Evolutionary conservation across 2,329 filamentous ascomycete species (phyloP).

Genomic region (Monilinia vaccinii-corymbosi): DNA sequence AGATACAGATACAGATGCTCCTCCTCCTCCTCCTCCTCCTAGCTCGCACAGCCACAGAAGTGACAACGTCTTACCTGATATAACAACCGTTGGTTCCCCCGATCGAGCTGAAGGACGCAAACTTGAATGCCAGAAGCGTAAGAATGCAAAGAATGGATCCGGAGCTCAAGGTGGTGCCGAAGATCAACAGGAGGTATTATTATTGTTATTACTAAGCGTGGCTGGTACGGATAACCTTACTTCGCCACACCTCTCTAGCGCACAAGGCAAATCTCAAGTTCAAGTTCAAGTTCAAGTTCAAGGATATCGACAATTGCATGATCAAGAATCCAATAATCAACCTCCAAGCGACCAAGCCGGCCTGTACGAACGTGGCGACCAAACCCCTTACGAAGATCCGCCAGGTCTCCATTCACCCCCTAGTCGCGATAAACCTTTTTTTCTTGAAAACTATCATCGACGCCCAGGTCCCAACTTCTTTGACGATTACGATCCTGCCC

Average conservation of each 20-base stretch:
- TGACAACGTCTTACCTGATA: neutral
- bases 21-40: neutral
- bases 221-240: neutral
- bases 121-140: neutral
- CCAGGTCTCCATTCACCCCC: neutral
- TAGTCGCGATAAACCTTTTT: neutral
- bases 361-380: slow-evolving; percentile 7
- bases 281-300: neutral
- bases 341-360: slow-evolving; percentile 1
- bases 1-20: neutral
- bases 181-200: neutral
- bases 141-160: too few relatives aligned
- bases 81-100: neutral
- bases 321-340: slow-evolving; percentile 4
- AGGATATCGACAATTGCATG: neutral
- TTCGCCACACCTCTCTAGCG: slow-evolving; percentile 3
- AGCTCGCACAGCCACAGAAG: neutral
- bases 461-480: neutral
- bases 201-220: slow-evolving; percentile 4
- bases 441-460: neutral
- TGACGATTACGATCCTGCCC: neutral
- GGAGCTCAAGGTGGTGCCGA: neutral
- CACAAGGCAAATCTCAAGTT: slow-evolving; percentile 3
- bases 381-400: neutral
- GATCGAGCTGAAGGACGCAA: neutral